A percentile compares a stretch with the other conserved stretches of the same genome.
phyloP scores from a whole-genome alignment of 2,329 filamentous ascomycete species.

The Neobulgaria alba region DNA sequence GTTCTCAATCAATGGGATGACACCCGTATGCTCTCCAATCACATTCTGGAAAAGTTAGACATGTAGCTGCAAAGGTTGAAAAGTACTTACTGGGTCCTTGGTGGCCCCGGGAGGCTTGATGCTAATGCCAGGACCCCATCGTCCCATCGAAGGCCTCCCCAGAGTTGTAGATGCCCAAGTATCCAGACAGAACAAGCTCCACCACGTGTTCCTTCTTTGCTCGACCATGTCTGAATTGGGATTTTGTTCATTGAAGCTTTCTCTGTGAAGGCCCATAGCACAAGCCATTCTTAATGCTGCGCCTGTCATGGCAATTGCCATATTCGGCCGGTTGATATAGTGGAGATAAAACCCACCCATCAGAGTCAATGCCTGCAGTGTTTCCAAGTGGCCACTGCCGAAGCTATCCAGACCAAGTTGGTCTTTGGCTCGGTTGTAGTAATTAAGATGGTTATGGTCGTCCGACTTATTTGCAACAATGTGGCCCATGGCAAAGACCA shows the following conservation, averaged over 20 bases:
- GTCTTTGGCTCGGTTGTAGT: constrained; percentile 59
- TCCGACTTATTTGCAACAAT: constrained; percentile 53
- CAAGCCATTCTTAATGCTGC: constrained; percentile 68
- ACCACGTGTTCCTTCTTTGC: constrained; percentile 61
- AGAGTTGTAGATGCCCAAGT: constrained; percentile 66
- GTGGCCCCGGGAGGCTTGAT: constrained; percentile 48
- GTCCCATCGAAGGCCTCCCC: constrained; percentile 60
- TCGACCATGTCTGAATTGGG: constrained; percentile 39
- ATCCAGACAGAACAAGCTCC: constrained; percentile 65
- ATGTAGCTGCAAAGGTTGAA: neutral
- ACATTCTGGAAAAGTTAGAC: constrained; percentile 27
- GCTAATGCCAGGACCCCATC: constrained; percentile 60
- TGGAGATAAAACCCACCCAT: constrained; percentile 71
- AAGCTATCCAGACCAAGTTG: constrained; percentile 59
- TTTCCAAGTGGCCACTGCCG: constrained; percentile 64
- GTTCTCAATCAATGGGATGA: constrained; percentile 66
- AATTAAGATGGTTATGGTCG: constrained; percentile 60
- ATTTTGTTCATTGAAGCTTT: constrained; percentile 35
- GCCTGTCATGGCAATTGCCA: constrained; percentile 65
- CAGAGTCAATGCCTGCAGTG: constrained; percentile 60
- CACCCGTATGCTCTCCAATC: constrained; percentile 53
- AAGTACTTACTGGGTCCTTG: constrained; percentile 20
- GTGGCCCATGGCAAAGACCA: constrained; percentile 68
- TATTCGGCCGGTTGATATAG: constrained; percentile 69
- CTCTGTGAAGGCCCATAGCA: constrained; percentile 62